Conservation (phyloP, 208 protist species). For the Phytomonas sp. region DNA sequence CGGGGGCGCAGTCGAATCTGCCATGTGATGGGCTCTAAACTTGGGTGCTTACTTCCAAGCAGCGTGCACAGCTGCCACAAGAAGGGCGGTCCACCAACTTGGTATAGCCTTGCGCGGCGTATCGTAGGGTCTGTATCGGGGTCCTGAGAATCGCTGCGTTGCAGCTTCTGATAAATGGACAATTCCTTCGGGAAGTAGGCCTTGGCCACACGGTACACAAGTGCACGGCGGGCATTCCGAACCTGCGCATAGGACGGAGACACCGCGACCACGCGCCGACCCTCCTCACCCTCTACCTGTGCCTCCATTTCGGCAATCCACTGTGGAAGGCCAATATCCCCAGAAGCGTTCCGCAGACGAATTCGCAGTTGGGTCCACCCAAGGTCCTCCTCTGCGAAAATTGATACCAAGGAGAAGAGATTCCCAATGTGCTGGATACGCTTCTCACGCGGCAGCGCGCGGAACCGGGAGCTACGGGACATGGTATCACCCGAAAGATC, state of each 20-base stretch:
- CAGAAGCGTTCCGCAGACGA: conserved; percentile 61
- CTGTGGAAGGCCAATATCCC: conserved; percentile 61
- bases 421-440: conserved; percentile 67
- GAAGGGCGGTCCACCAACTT: conserved; percentile 32
- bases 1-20: conserved; percentile 17
- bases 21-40: conserved; percentile 58
- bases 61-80: conserved; percentile 52
- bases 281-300: conserved; percentile 55
- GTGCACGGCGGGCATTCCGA: conserved; percentile 43
- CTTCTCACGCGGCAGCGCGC: conserved; percentile 79
- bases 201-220: conserved; percentile 61
- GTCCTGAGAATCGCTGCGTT: conserved; percentile 46
- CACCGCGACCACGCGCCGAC: conserved; percentile 62
- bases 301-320: conserved; percentile 88
- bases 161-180: conserved; percentile 39
- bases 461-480: conserved; percentile 46
- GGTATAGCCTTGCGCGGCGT: conserved; percentile 34
- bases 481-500: conserved; percentile 68
- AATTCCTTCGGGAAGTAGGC: conserved; percentile 81
- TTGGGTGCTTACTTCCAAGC: conserved; percentile 40
- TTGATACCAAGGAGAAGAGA: conserved; percentile 53
- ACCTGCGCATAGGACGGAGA: conserved; percentile 60
- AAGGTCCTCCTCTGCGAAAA: conserved; percentile 81
- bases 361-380: conserved; percentile 78
- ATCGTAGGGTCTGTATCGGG: conserved; percentile 21